phyloP scores from a whole-genome alignment of 768 basidiomycete species.

The Phylloporus sp. region DNA sequence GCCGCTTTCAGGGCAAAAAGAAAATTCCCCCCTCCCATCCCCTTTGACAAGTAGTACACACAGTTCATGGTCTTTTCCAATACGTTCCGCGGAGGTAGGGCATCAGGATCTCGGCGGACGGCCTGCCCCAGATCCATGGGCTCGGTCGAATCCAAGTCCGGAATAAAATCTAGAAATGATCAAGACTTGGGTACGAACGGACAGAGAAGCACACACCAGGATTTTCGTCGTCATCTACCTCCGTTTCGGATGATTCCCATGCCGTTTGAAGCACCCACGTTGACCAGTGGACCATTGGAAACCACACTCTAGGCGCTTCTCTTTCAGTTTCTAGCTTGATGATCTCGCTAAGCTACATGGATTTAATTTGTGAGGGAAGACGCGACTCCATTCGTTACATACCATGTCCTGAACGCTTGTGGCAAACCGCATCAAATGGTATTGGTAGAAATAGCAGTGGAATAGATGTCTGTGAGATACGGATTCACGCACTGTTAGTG shows the following conservation, averaged over 20 bases:
- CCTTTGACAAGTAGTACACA: constrained; percentile 38
- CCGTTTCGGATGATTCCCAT: constrained; percentile 46
- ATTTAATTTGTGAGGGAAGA: background rate
- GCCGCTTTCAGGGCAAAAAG: constrained; percentile 73
- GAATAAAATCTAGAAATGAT: constrained; percentile 44
- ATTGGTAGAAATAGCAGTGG: constrained; percentile 71
- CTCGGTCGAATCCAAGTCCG: constrained; percentile 45
- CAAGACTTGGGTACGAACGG: background rate
- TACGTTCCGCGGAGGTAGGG: constrained; percentile 59
- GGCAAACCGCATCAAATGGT: constrained; percentile 42
- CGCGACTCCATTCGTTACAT: constrained; percentile 5
- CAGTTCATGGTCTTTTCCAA: constrained; percentile 50
- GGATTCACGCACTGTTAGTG: constrained; percentile 32
- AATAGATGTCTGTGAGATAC: constrained; percentile 70
- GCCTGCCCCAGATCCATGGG: constrained; percentile 55
- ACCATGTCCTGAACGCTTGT: constrained; percentile 33
- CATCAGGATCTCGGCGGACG: constrained; percentile 65
- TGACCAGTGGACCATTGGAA: constrained; percentile 38
- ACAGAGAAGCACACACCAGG: constrained; percentile 38
- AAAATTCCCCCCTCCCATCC: constrained; percentile 53
- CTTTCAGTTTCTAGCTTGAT: constrained; percentile 49
- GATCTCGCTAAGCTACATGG: constrained; percentile 52
- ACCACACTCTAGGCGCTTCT: constrained; percentile 48
- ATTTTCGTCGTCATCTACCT: constrained; percentile 63
- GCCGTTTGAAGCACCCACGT: constrained; percentile 40